phyloP scores from a whole-genome alignment of 2,329 filamentous ascomycete species.

The Aspergillus ruber region DNA sequence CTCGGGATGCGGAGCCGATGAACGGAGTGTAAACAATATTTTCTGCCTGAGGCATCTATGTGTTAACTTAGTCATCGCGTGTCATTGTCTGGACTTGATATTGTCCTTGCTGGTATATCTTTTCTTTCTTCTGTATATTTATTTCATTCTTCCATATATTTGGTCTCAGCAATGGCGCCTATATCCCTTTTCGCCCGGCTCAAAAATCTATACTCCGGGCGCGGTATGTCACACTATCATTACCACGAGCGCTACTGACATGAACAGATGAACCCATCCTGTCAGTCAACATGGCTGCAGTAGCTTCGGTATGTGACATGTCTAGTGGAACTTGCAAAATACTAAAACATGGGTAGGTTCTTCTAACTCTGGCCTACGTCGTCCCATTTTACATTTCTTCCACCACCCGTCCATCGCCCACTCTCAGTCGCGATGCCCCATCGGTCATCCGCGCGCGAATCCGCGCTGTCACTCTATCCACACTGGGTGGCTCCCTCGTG shows the following conservation, averaged over 20 bases:
- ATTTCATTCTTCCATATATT: no score
- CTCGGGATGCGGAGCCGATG: no score
- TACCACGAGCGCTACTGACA: not conserved
- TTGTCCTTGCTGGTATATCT: not conserved
- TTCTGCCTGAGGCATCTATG: no score
- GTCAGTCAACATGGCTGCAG: constrained; percentile 28
- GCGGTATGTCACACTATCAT: constrained; percentile 15
- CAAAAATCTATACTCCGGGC: constrained; percentile 24
- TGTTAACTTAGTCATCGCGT: no score
- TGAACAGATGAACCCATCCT: constrained; percentile 31
- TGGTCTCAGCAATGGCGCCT: not conserved
- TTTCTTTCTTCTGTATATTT: not conserved
- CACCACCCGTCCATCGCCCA: constrained; percentile 70
- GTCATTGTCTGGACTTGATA: not conserved
- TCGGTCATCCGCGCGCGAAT: constrained; percentile 84
- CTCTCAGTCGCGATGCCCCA: constrained; percentile 77
- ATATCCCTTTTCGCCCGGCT: constrained; percentile 22
- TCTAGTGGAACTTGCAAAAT: not conserved
- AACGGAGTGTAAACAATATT: no score
- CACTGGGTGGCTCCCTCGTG: constrained; percentile 57
- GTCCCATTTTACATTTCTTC: constrained; percentile 80
- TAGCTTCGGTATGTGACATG: constrained; percentile 33
- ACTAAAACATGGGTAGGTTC: constrained; percentile 44
- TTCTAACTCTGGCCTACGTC: constrained; percentile 86
- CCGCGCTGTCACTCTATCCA: constrained; percentile 70